Base-by-base conservation (phyloP, 176 grass and related monocot genomes). In the Aegilops tauschii region DNA sequence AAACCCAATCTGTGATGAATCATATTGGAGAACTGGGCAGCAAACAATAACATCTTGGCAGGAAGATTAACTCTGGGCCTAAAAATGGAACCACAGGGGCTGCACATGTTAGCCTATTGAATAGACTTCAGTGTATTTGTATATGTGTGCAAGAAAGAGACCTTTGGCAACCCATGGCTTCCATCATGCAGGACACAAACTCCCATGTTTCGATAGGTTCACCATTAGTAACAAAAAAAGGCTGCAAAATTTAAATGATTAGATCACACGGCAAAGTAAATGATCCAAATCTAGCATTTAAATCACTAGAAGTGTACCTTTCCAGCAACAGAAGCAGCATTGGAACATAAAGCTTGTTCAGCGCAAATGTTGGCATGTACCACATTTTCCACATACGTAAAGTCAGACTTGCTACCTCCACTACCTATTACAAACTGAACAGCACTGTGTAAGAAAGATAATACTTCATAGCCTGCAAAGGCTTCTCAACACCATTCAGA, bases 141-240 rank as follows among this genome's bases (percentile, higher is more conserved):
- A 16, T 9, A 10, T 5, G 2, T 13, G 17, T 20, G 37, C 4
- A 54, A 58, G 45, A 69, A 81, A 44, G 76, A 83, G 85, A 98
- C 96, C 96, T 98, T 79, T 86, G 88, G 82, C 80, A 94, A 82
- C 97, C 90, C 88, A 98, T 90, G 31, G 87, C 92, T 87, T 90
- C 94, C 79, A 96, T 85, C 76, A 96, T 93, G 79, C 83, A 84
- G 84, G 83, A 91, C 85, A 98, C 90, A 69, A 98, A 98, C 66
- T 98, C 88, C 97, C 97, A 98, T 32, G 91, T 91, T 86, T 88
- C 29, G n/a, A 94, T 45, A 69, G 94, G 87, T 83, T 93, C 82
- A 67, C 86, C 89, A 82, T 98, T 98, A 31, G 97, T 96, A 83
- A 98, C 42, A 84, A 98, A 98, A 93, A 92, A 93, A 7, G 94